Evolutionary conservation across 2,329 filamentous ascomycete species (phyloP).

Genomic region (Aspergillus nomiae): DNA sequence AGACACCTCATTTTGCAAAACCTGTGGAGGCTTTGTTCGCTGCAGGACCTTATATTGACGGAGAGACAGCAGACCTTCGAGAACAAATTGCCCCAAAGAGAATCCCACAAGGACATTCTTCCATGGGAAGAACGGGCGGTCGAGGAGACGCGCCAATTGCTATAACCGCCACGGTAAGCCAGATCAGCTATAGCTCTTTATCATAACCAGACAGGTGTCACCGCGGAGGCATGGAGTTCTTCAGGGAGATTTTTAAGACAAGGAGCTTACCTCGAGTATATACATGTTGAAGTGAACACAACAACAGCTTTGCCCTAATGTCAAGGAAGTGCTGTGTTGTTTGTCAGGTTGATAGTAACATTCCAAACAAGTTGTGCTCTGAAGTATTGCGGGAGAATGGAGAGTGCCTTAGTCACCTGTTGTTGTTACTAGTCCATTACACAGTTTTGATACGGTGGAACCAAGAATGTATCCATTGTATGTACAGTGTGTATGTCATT

Average conservation of each 20-base stretch:
- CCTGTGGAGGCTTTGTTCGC: conserved; percentile 76
- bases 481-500: neutral
- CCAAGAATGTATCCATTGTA: neutral
- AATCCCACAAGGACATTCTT: conserved; percentile 95
- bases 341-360: neutral
- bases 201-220: neutral
- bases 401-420: neutral
- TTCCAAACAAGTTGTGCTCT: neutral
- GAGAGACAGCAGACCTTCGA: conserved; percentile 85
- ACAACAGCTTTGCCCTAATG: neutral
- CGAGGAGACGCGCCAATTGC: conserved; percentile 80
- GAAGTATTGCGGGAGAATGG: neutral
- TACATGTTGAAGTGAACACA: conserved; percentile 31
- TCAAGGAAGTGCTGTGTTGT: conserved; percentile 7
- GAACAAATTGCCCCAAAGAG: conserved; percentile 83
- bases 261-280: conserved; percentile 37
- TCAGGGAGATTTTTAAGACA: neutral
- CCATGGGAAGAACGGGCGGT: conserved; percentile 94
- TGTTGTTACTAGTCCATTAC: neutral
- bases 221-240: neutral
- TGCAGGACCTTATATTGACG: conserved; percentile 89
- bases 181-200: conserved; percentile 15
- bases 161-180: conserved; percentile 30
- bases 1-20: conserved; percentile 83
- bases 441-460: neutral